A percentile compares a stretch with the other conserved stretches of the same genome.
phyloP scores from a whole-genome alignment of 148 eudicot genomes.

The Rhododendron griersonianum region DNA sequence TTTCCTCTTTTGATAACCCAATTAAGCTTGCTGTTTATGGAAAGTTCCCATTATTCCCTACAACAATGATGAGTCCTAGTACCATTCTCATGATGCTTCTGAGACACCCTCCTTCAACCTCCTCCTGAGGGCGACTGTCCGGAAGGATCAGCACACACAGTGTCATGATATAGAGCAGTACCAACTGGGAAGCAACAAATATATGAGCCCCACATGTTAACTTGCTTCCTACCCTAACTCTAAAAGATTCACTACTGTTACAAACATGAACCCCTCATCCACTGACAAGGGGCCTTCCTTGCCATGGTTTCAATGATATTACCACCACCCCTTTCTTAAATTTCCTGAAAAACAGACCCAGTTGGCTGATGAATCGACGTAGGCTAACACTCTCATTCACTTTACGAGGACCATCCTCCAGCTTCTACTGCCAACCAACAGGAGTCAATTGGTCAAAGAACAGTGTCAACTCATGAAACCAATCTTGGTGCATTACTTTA shows the following conservation, averaged over 20 bases:
- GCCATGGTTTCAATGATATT: background rate
- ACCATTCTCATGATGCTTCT: background rate
- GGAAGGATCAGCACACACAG: too few relatives aligned
- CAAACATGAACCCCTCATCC: background rate
- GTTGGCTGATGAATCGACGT: background rate
- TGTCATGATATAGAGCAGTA: background rate
- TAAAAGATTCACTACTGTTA: background rate
- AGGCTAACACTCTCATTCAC: background rate
- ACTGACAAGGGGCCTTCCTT: background rate
- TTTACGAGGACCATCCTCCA: background rate
- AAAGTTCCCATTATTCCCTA: background rate
- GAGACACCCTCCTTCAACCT: background rate
- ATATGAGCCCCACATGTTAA: background rate
- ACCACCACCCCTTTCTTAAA: background rate
- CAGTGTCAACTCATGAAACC: background rate
- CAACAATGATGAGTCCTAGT: background rate
- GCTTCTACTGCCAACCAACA: background rate
- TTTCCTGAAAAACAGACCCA: background rate
- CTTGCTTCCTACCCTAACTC: background rate
- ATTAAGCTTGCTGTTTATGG: background rate
- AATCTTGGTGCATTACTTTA: background rate
- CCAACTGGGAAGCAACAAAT: background rate
- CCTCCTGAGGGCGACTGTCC: background rate
- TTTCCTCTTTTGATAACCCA: background rate
- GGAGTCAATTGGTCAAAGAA: background rate